Evolutionary conservation across 768 basidiomycete genomes (phyloP).

Genomic region (Cystofilobasidium capitatum): DNA sequence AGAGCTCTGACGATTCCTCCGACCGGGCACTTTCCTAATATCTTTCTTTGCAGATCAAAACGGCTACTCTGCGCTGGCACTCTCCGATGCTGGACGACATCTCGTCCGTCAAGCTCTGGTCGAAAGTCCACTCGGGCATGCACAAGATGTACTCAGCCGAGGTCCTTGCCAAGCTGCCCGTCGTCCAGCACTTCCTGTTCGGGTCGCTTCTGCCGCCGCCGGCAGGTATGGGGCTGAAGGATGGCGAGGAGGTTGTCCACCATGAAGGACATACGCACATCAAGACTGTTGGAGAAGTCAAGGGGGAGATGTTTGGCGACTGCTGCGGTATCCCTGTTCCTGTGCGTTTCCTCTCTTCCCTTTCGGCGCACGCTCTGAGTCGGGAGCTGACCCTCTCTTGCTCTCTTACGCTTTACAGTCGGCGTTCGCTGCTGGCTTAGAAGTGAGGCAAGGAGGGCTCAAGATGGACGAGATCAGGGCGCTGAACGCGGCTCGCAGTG

Average conservation of each 20-base stretch:
- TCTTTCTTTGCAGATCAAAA: conserved; percentile 9
- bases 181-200: conserved; percentile 92
- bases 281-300: conserved; percentile 50
- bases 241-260: conserved; percentile 16
- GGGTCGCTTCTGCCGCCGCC: conserved; percentile 57
- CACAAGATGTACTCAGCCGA: conserved; percentile 96
- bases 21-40: background rate
- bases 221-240: conserved; percentile 14
- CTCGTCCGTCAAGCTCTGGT: conserved; percentile 72
- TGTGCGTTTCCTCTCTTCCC: conserved; percentile 6
- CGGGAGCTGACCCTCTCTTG: background rate
- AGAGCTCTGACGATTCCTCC: background rate
- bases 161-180: conserved; percentile 87
- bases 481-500: background rate
- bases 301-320: conserved; percentile 47
- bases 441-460: background rate
- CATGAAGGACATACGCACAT: conserved; percentile 30
- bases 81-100: conserved; percentile 99
- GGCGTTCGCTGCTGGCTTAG: conserved; percentile 21
- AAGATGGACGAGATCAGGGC: background rate
- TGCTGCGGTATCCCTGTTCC: conserved; percentile 87
- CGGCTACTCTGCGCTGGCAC: conserved; percentile 67
- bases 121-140: conserved; percentile 93
- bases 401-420: conserved; percentile 3
- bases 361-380: background rate